Percentiles rank a stretch among this genome's conserved stretches.
Evolutionary conservation across 495 filamentous ascomycete genomes (phyloP).

Genomic region (Polyplosphaeria fusca): DNA sequence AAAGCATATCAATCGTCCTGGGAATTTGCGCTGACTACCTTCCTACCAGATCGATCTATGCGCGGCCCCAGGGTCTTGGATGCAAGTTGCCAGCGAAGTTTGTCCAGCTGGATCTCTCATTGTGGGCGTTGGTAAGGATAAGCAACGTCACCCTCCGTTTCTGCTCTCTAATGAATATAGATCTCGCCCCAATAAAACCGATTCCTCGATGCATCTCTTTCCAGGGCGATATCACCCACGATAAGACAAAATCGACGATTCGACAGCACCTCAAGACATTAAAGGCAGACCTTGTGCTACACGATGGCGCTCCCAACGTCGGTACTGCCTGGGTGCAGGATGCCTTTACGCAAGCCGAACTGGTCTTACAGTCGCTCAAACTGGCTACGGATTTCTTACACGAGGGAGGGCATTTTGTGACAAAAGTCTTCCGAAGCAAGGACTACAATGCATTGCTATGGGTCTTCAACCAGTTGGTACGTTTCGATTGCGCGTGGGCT

Average conservation of each 20-base stretch:
- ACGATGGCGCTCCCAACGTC: conserved; percentile 97
- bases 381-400: conserved; percentile 89
- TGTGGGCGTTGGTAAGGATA: conserved; percentile 86
- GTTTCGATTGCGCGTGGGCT: no score
- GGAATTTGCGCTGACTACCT: background rate
- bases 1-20: background rate
- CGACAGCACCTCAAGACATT: conserved; percentile 88
- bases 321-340: conserved; percentile 98
- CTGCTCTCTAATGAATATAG: no score
- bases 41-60: conserved; percentile 79
- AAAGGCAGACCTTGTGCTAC: conserved; percentile 96
- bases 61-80: conserved; percentile 95
- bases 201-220: conserved; percentile 92
- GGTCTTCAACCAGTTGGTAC: conserved; percentile 98
- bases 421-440: conserved; percentile 96
- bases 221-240: conserved; percentile 96
- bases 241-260: conserved; percentile 92
- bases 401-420: conserved; percentile 91
- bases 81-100: conserved; percentile 92
- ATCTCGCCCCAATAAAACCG: conserved; percentile 91
- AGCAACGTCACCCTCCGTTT: no score
- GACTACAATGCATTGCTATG: conserved; percentile 95
- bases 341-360: conserved; percentile 94
- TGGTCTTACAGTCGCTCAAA: conserved; percentile 88
- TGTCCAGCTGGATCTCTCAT: conserved; percentile 83